Percentiles rank a stretch among this genome's conserved stretches.
Evolutionary conservation across 306 rosid species (phyloP).

Genomic region (Vigna nakashimae): DNA sequence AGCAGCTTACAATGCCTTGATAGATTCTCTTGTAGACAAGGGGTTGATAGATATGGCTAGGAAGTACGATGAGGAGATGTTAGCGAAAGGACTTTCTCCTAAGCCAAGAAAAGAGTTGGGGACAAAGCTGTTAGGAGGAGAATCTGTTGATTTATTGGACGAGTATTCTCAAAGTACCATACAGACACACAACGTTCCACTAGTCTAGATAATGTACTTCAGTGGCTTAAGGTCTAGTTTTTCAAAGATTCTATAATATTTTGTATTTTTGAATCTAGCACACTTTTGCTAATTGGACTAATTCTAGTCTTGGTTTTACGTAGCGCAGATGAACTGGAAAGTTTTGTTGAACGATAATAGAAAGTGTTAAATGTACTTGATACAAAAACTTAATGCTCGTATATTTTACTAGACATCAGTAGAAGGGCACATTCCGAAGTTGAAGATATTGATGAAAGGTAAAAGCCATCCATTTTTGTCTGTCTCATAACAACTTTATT

Average conservation of each 20-base stretch:
- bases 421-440: constrained; percentile 37
- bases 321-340: constrained; percentile 82
- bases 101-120: constrained; percentile 81
- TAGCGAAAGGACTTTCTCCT: constrained; percentile 82
- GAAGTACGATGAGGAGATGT: constrained; percentile 88
- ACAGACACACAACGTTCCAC: constrained; percentile 1
- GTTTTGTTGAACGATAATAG: constrained; percentile 73
- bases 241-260: not conserved
- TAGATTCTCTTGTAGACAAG: constrained; percentile 85
- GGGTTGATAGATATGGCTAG: constrained; percentile 78
- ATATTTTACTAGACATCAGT: constrained; percentile 44
- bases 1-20: constrained; percentile 80
- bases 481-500: not conserved
- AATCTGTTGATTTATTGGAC: constrained; percentile 44
- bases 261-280: not conserved
- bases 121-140: constrained; percentile 47
- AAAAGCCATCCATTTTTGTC: not conserved
- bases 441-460: constrained; percentile 50
- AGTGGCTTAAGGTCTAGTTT: not conserved
- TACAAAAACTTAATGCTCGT: constrained; percentile 17
- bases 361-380: constrained; percentile 62
- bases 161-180: constrained; percentile 6
- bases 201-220: not conserved
- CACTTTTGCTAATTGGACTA: not conserved
- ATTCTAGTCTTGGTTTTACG: constrained; percentile 31